These are phyloP conservation scores for Penicillium longicatenatum DNA, from an alignment of 495 filamentous ascomycete genomes.

Conservation along the genomic window DNA sequence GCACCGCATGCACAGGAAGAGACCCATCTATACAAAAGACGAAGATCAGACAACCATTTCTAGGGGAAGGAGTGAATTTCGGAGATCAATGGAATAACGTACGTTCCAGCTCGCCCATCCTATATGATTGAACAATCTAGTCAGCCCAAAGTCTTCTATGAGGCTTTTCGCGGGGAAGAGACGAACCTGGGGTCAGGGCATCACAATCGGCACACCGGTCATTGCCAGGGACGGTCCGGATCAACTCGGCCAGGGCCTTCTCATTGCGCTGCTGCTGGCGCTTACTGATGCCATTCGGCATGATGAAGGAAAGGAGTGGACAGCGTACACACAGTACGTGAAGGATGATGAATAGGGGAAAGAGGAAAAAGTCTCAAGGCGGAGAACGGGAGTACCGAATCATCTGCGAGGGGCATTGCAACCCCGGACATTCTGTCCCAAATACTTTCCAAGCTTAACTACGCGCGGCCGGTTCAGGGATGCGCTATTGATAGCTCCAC, in stretches of 20 bases:
- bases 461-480: slow-evolving; percentile 7
- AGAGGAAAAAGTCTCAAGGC: slow-evolving; percentile 16
- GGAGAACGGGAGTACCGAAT: slow-evolving; percentile 16
- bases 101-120: slow-evolving; percentile 99
- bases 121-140: slow-evolving; percentile 32
- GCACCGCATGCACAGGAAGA: slow-evolving; percentile 98
- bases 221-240: slow-evolving; percentile 86
- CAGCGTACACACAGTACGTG: slow-evolving; percentile 21
- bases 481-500: slow-evolving; percentile 6
- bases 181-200: slow-evolving; percentile 87
- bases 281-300: slow-evolving; percentile 71
- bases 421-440: slow-evolving; percentile 6
- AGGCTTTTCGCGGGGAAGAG: background rate
- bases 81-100: slow-evolving; percentile 38
- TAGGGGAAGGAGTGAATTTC: background rate
- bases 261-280: slow-evolving; percentile 97
- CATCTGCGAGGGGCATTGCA: slow-evolving; percentile 22
- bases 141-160: slow-evolving; percentile 3
- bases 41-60: slow-evolving; percentile 26
- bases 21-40: slow-evolving; percentile 66
- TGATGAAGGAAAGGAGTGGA: slow-evolving; percentile 34
- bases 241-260: slow-evolving; percentile 84
- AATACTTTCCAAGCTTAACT: background rate
- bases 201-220: slow-evolving; percentile 93
- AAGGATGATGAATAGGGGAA: slow-evolving; percentile 23